These are phyloP conservation scores for Claviceps maximensis DNA, from an alignment of 2,329 filamentous ascomycete species.

Conservation along the genomic window DNA sequence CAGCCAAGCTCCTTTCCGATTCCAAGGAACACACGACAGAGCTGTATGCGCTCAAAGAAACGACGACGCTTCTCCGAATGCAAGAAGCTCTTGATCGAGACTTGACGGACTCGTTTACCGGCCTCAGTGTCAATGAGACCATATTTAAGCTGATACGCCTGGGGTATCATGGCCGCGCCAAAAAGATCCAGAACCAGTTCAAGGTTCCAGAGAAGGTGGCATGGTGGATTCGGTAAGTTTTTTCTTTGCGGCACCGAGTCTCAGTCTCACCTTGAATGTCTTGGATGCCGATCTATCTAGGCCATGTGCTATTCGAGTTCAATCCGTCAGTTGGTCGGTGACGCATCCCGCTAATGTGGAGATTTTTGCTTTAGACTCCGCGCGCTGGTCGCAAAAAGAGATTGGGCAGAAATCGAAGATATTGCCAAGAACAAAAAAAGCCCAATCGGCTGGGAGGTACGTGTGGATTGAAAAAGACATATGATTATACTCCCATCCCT, in stretches of 20 bases:
- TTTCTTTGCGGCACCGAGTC: too few species aligned
- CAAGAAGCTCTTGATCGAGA: slow-evolving; percentile 84
- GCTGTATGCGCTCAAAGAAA: slow-evolving; percentile 64
- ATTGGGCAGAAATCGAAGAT: slow-evolving; percentile 89
- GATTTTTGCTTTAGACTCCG: slow-evolving; percentile 43
- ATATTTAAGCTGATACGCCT: slow-evolving; percentile 75
- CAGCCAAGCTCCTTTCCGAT: slow-evolving; percentile 69
- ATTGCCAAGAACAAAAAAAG: slow-evolving; percentile 66
- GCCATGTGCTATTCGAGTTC: too few species aligned
- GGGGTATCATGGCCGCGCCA: slow-evolving; percentile 72
- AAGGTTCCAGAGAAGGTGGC: slow-evolving; percentile 82
- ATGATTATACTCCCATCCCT: neutral
- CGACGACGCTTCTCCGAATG: slow-evolving; percentile 64
- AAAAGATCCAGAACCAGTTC: slow-evolving; percentile 83
- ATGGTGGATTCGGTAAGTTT: slow-evolving; percentile 63
- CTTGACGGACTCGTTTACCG: slow-evolving; percentile 61
- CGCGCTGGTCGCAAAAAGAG: slow-evolving; percentile 75
- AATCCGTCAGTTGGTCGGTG: too few species aligned
- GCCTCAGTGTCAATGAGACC: slow-evolving; percentile 81
- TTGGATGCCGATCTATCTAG: too few species aligned
- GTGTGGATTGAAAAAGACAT: slow-evolving; percentile 16
- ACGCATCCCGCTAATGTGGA: neutral
- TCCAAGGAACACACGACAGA: slow-evolving; percentile 68
- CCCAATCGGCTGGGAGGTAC: slow-evolving; percentile 91
- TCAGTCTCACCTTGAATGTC: too few species aligned